A percentile compares a stretch with the other conserved stretches of the same genome.
Conservation (phyloP, 768 basidiomycete genomes). For the Tylopilus rubrobrunneus region DNA sequence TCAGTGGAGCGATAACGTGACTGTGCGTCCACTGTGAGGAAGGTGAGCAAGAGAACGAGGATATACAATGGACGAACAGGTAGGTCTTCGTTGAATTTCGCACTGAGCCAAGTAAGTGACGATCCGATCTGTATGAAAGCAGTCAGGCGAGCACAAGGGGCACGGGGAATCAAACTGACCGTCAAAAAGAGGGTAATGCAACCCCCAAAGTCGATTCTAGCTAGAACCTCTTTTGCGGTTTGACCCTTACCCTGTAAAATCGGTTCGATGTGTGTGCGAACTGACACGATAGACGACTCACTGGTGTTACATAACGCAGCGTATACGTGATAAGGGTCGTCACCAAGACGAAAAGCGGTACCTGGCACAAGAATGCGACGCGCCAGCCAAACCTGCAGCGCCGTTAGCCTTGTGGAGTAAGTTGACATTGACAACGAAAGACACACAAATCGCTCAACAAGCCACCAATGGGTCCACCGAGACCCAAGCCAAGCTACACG, state of each 20-base stretch:
- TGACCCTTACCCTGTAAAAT: conserved; percentile 56
- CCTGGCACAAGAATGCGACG: conserved; percentile 69
- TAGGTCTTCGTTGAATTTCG: conserved; percentile 62
- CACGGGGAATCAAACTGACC: conserved; percentile 19
- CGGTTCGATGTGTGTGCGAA: background rate
- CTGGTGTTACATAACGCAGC: conserved; percentile 63
- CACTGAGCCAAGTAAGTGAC: conserved; percentile 62
- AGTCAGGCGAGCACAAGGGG: background rate
- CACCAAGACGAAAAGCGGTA: conserved; percentile 54
- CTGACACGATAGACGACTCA: conserved; percentile 24
- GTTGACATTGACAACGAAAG: background rate
- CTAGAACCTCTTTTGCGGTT: conserved; percentile 60
- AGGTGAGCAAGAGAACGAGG: background rate
- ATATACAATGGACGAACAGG: conserved; percentile 34
- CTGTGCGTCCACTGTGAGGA: conserved; percentile 49
- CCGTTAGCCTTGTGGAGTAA: background rate
- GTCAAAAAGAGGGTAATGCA: conserved; percentile 53
- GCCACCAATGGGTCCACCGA: conserved; percentile 23
- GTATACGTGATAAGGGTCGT: conserved; percentile 48
- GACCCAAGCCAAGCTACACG: conserved; percentile 19
- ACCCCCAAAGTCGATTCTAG: conserved; percentile 78
- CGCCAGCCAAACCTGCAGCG: conserved; percentile 30
- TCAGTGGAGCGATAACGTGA: conserved; percentile 47
- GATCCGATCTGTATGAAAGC: conserved; percentile 43
- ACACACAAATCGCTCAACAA: conserved; percentile 19